phyloP scores from a whole-genome alignment of 345 rosid species.

The Xanthoceras sorbifolium region DNA sequence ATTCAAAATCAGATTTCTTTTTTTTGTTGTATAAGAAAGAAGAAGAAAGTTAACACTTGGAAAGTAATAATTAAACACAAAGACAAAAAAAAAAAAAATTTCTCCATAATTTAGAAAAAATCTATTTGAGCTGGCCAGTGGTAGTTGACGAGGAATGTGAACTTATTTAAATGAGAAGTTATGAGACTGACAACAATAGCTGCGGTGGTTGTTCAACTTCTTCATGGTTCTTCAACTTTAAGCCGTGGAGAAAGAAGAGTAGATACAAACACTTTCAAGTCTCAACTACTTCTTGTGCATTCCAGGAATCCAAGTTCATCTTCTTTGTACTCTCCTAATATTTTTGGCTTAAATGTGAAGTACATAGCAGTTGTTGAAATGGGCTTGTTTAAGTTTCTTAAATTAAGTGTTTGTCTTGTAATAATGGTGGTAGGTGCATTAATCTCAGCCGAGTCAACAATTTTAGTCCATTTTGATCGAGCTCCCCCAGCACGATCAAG shows the following conservation, averaged over 20 bases:
- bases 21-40: not conserved
- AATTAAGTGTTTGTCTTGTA: conserved; percentile 24
- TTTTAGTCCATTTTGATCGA: conserved; percentile 33
- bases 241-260: conserved; percentile 1
- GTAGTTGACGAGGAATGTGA: conserved; percentile 38
- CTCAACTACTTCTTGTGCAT: conserved; percentile 13
- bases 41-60: not conserved
- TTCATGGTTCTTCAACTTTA: conserved; percentile 18
- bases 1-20: too few relatives aligned
- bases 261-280: not conserved
- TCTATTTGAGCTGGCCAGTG: conserved; percentile 17
- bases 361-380: conserved; percentile 25
- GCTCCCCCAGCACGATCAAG: conserved; percentile 44
- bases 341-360: conserved; percentile 32
- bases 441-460: conserved; percentile 29
- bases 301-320: not conserved
- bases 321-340: conserved; percentile 9
- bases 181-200: conserved; percentile 44
- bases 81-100: not conserved
- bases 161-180: conserved; percentile 38
- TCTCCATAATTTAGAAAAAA: conserved; percentile 7
- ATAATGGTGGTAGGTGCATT: conserved; percentile 29
- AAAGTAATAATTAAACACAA: not conserved
- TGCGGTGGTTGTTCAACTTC: conserved; percentile 40
- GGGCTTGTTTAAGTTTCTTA: conserved; percentile 29